phyloP scores from a whole-genome alignment of 2,329 filamentous ascomycete genomes.

The Alternaria sp. region DNA sequence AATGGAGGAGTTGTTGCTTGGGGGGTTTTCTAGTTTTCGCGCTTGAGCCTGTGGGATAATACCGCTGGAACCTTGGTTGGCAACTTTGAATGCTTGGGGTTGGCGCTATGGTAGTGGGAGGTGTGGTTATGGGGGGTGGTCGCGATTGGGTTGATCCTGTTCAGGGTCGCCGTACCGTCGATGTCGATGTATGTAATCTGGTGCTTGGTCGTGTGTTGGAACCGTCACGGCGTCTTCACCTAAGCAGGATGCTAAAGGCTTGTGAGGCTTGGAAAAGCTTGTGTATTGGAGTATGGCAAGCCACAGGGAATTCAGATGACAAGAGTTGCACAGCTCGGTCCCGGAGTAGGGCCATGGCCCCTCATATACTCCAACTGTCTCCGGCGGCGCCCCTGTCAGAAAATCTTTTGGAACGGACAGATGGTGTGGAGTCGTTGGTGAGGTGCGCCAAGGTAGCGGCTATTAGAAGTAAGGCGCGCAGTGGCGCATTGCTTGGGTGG shows the following conservation, averaged over 20 bases:
- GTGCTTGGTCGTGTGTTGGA: constrained; percentile 11
- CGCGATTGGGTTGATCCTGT: constrained; percentile 17
- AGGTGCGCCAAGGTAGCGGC: constrained; percentile 17
- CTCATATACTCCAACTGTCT: constrained; percentile 15
- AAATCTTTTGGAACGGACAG: constrained; percentile 16
- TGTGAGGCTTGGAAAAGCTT: constrained; percentile 40
- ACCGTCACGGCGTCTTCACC: constrained; percentile 32
- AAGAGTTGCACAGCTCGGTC: constrained; percentile 4
- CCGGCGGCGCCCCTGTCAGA: constrained; percentile 6
- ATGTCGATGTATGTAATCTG: constrained; percentile 7
- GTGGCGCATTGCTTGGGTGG: constrained; percentile 26
- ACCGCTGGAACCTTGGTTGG: no score
- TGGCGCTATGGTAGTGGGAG: constrained; percentile 16
- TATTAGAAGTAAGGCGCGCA: constrained; percentile 14
- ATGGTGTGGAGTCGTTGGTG: constrained; percentile 18
- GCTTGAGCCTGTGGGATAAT: no score
- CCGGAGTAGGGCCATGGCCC: neutral
- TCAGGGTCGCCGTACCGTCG: constrained; percentile 7
- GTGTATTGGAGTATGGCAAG: constrained; percentile 26
- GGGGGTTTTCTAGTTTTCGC: constrained; percentile 1
- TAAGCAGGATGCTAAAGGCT: constrained; percentile 34
- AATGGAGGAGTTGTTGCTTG: constrained; percentile 23
- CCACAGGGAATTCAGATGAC: constrained; percentile 1
- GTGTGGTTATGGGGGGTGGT: constrained; percentile 14
- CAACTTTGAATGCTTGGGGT: constrained; percentile 3